These are phyloP conservation scores for Colletotrichum sp. DNA, from an alignment of 2,329 filamentous ascomycete species.

Conservation along the genomic window DNA sequence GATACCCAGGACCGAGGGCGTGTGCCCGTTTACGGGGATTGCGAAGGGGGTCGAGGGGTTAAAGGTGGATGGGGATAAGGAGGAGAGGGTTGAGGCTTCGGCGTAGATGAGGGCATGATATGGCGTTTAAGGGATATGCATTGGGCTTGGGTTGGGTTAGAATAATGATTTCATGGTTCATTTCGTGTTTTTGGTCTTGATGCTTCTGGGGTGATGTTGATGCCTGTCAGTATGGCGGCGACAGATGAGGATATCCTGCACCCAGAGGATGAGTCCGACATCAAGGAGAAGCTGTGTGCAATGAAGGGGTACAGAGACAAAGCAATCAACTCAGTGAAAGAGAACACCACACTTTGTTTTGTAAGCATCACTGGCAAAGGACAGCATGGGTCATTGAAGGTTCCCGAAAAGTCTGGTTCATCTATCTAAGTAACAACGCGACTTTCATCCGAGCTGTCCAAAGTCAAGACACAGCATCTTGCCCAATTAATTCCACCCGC, in stretches of 20 bases:
- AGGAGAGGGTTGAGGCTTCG: slow-evolving; percentile 1
- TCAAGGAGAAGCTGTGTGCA: not conserved
- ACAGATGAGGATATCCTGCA: too few relatives aligned
- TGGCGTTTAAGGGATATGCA: not conserved
- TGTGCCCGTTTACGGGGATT: slow-evolving; percentile 31
- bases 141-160: not conserved
- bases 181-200: not conserved
- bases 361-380: not conserved
- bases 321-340: not conserved
- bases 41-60: not conserved
- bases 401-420: not conserved
- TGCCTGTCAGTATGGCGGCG: not conserved
- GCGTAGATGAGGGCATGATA: not conserved
- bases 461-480: rapidly evolving
- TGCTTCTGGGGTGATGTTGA: rapidly evolving
- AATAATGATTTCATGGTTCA: not conserved
- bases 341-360: rapidly evolving
- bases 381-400: rapidly evolving
- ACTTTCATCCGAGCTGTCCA: not conserved
- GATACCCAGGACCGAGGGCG: slow-evolving; percentile 16
- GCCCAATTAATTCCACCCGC: not conserved
- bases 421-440: not conserved
- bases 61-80: not conserved
- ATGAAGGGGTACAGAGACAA: rapidly evolving
- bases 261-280: too few relatives aligned